Conservation (phyloP, 2,329 filamentous ascomycete species). For the Neocatenulostroma microsporum region DNA sequence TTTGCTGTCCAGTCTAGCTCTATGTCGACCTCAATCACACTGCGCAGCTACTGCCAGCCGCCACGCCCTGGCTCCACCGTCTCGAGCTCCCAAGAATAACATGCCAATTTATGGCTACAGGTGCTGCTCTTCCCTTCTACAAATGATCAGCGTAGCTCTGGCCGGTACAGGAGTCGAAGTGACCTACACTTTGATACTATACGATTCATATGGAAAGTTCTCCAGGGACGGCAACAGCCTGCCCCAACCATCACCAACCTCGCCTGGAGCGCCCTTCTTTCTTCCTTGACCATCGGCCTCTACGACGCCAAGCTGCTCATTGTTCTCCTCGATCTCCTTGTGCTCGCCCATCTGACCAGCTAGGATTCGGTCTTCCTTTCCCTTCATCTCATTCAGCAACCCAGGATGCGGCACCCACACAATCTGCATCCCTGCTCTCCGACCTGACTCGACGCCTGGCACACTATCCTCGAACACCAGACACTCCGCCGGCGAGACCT, state of each 20-base stretch:
- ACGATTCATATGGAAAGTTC: conserved; percentile 52
- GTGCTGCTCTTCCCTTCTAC: too few relatives aligned
- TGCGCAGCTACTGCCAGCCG: too few relatives aligned
- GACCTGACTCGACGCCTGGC: conserved; percentile 80
- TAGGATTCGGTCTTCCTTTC: conserved; percentile 70
- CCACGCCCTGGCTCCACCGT: too few relatives aligned
- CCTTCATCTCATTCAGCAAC: conserved; percentile 66
- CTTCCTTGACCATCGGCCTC: conserved; percentile 30
- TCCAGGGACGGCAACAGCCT: conserved; percentile 47
- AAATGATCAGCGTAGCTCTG: too few relatives aligned
- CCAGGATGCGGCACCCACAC: conserved; percentile 84
- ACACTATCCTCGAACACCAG: conserved; percentile 95
- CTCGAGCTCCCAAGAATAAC: too few relatives aligned
- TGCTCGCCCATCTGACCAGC: conserved; percentile 72
- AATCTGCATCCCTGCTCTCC: conserved; percentile 89
- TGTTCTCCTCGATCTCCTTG: conserved; percentile 39
- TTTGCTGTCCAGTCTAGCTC: too few relatives aligned
- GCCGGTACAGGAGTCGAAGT: too few relatives aligned
- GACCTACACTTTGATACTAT: conserved; percentile 47
- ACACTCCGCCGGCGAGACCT: conserved; percentile 75
- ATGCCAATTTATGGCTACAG: too few relatives aligned
- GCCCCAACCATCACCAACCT: conserved; percentile 55
- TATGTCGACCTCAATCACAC: too few relatives aligned
- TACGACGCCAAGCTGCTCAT: conserved; percentile 31
- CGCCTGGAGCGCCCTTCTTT: conserved; percentile 42